Percentiles rank a stretch among this genome's conserved stretches.
phyloP scores from a whole-genome alignment of 208 protist genomes.

The Trypanosoma theileri region DNA sequence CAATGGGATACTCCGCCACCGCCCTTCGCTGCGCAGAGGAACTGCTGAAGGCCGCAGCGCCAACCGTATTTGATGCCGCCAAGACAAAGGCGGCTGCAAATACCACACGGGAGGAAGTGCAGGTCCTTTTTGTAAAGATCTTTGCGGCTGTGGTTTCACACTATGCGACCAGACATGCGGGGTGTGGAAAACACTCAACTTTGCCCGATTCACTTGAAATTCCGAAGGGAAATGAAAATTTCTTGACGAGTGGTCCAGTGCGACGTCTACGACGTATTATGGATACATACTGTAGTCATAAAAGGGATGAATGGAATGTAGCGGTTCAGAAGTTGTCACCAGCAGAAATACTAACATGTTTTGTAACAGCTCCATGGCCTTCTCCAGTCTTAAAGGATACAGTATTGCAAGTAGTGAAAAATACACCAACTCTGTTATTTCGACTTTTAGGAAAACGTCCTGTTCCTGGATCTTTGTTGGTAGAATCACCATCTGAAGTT shows the following conservation, averaged over 20 bases:
- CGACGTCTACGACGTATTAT: conserved; percentile 52
- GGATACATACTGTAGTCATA: conserved; percentile 4
- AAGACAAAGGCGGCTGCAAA: conserved; percentile 14
- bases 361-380: conserved; percentile 29
- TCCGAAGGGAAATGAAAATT: conserved; percentile 36
- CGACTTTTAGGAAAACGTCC: conserved; percentile 45
- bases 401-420: conserved; percentile 53
- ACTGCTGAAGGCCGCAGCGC: conserved; percentile 51
- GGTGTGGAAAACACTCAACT: conserved; percentile 43
- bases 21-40: conserved; percentile 66
- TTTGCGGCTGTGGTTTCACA: conserved; percentile 49
- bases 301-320: conserved; percentile 18
- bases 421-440: conserved; percentile 39
- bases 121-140: conserved; percentile 44
- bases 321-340: conserved; percentile 27
- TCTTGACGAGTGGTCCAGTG: conserved; percentile 40
- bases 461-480: conserved; percentile 37
- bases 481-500: conserved; percentile 41
- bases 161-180: conserved; percentile 48
- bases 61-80: conserved; percentile 39
- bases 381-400: conserved; percentile 48
- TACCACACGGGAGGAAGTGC: conserved; percentile 35
- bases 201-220: conserved; percentile 1
- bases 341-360: conserved; percentile 43
- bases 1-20: conserved; percentile 31